Percentiles rank a stretch among this genome's conserved stretches.
These are phyloP conservation scores for Paramecium pentaurelia DNA, from an alignment of 73 alveolate species.

Conservation along the genomic window DNA sequence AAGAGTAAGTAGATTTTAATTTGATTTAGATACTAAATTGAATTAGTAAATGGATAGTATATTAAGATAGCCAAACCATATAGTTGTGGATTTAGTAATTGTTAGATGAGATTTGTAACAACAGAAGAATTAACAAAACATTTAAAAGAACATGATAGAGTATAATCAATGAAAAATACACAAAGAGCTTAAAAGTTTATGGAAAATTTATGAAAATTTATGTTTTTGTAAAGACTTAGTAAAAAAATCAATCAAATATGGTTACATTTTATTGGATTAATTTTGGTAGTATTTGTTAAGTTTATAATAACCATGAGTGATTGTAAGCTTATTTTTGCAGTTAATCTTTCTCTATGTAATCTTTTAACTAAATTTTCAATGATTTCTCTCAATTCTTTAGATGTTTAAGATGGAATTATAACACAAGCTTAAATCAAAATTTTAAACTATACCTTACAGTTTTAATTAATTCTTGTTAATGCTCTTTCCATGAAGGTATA, in stretches of 20 bases:
- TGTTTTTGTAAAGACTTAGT: neutral
- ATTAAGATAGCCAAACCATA: neutral
- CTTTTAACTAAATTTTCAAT: conserved; percentile 6
- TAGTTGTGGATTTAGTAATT: neutral
- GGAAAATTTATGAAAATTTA: neutral
- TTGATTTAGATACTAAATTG: neutral
- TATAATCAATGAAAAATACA: neutral
- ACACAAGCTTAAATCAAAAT: neutral
- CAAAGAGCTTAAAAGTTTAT: conserved; percentile 33
- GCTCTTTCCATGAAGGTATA: conserved; percentile 19
- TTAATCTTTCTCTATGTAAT: conserved; percentile 6
- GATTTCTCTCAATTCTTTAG: conserved; percentile 10
- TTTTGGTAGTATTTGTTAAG: neutral
- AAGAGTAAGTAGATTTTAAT: neutral
- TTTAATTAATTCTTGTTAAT: neutral
- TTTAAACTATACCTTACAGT: neutral
- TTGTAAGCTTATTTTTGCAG: neutral
- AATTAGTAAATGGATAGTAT: conserved; percentile 35
- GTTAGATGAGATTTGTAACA: neutral
- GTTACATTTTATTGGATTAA: neutral
- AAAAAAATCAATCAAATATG: neutral
- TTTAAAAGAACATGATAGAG: conserved; percentile 5
- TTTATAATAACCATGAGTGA: conserved; percentile 12
- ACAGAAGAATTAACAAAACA: conserved; percentile 2
- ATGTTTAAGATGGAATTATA: conserved; percentile 14